Base-by-base conservation (phyloP, 495 filamentous ascomycete genomes). In the Aspergillus ostianus region DNA sequence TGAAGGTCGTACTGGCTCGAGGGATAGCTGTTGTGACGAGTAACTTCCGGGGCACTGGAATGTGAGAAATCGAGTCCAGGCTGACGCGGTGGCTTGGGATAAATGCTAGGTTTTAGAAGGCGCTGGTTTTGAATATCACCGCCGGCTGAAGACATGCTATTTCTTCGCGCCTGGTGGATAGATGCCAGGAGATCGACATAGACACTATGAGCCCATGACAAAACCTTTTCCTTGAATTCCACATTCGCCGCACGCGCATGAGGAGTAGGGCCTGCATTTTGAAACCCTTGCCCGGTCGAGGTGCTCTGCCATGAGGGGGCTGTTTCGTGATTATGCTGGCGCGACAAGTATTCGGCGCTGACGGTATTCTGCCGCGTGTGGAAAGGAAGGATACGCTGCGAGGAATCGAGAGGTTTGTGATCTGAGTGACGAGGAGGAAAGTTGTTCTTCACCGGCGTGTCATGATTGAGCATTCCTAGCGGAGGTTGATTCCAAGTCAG, bases 111-210 rank as follows among this genome's bases (percentile, higher is more conserved):
- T 65, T 84, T 85, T 36, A 80, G 67, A 36, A 76, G 66, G 5
- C 77, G 69, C 53, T 70, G 69, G 56, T 56, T 66, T 47, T 74
- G 64, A 19, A 70, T 61, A 58, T 78, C 72, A 41, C 64, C 66
- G 52, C 61, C 58, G 53, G 69, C 66, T 19, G 64, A 75, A 20
- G 69, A 77, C 19, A 65, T 59, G 59, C 71, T 79, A 67, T 71
- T 79, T 56, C 78, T 77, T 53, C 76, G 77, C 56, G 77, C 80
- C 57, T 87, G 83, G 50, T 93, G 87, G 9, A 96, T 82, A 57
- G 85, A 89, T 10, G 87, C 78, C 21, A 98, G 76, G 4, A 98
- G 83, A 64, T 96, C 90, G 44, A 92, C 84, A 74, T 98, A 98
- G 21, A 93, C 85, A 53, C 84, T 82, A 69, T 97, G 90, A 30